phyloP scores from a whole-genome alignment of 1,284 basidiomycete species.

The Ganoderma lucidum region DNA sequence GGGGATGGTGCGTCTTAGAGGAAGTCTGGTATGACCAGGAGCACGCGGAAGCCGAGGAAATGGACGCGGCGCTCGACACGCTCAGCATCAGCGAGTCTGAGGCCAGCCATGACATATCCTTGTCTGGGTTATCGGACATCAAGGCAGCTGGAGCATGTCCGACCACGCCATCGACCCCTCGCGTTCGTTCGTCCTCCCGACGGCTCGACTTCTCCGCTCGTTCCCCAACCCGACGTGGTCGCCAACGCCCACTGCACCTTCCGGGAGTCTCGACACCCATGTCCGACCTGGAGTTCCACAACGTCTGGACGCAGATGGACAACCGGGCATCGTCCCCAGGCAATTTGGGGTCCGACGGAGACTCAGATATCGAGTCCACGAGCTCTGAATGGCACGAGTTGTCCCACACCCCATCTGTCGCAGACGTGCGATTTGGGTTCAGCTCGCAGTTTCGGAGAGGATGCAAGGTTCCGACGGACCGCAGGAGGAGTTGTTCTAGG shows the following conservation, averaged over 20 bases:
- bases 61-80: slow-evolving; percentile 42
- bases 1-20: slow-evolving; percentile 77
- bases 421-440: slow-evolving; percentile 36
- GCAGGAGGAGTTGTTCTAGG: slow-evolving; percentile 36
- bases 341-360: slow-evolving; percentile 17
- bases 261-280: slow-evolving; percentile 22
- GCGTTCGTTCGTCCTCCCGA: slow-evolving; percentile 70
- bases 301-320: slow-evolving; percentile 37
- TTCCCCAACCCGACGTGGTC: slow-evolving; percentile 36
- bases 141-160: slow-evolving; percentile 4
- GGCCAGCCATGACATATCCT: slow-evolving; percentile 31
- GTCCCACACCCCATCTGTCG: slow-evolving; percentile 7
- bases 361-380: slow-evolving; percentile 23
- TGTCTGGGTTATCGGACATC: slow-evolving; percentile 19
- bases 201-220: slow-evolving; percentile 67
- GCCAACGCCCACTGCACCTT: slow-evolving; percentile 26
- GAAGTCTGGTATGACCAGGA: slow-evolving; percentile 56
- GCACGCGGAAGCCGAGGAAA: slow-evolving; percentile 37
- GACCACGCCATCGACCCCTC: slow-evolving; percentile 52
- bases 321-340: slow-evolving; percentile 20
- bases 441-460: slow-evolving; percentile 47
- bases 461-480: slow-evolving; percentile 35
- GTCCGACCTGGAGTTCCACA: slow-evolving; percentile 39
- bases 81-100: slow-evolving; percentile 32
- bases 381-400: slow-evolving; percentile 32